phyloP scores from a whole-genome alignment of 1,284 basidiomycete species.

The Baeospora myosura region DNA sequence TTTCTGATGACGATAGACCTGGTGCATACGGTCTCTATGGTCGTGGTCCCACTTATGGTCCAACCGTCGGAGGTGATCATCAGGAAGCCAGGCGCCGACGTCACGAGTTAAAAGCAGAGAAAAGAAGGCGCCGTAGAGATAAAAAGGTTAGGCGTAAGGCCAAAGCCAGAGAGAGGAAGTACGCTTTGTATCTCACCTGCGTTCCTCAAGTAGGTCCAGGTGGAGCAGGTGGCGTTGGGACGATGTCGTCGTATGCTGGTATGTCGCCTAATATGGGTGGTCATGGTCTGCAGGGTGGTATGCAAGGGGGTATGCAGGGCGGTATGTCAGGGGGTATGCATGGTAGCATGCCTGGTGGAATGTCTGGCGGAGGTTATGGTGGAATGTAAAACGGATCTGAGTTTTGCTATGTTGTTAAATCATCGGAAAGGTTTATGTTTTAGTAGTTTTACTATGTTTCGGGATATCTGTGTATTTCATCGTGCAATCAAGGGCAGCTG shows the following conservation, averaged over 20 bases:
- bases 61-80: slow-evolving; percentile 27
- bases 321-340: too few relatives aligned
- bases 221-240: slow-evolving; percentile 10
- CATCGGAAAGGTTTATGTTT: too few relatives aligned
- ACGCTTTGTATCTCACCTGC: slow-evolving; percentile 54
- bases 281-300: slow-evolving; percentile 1
- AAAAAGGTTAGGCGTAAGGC: slow-evolving; percentile 53
- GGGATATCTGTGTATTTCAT: too few relatives aligned
- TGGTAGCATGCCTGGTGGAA: too few relatives aligned
- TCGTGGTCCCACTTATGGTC: slow-evolving; percentile 20
- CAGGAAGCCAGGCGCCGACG: slow-evolving; percentile 42
- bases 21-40: slow-evolving; percentile 32
- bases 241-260: neutral
- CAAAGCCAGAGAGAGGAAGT: slow-evolving; percentile 52
- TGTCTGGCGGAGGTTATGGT: too few relatives aligned
- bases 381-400: too few relatives aligned
- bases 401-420: too few relatives aligned
- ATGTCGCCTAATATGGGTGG: too few relatives aligned
- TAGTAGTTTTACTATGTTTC: too few relatives aligned
- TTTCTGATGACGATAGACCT: slow-evolving; percentile 31
- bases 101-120: slow-evolving; percentile 48
- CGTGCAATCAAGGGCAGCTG: too few relatives aligned
- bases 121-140: slow-evolving; percentile 52
- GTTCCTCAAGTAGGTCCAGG: slow-evolving; percentile 31
- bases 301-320: too few relatives aligned